phyloP scores from a whole-genome alignment of 2,329 filamentous ascomycete genomes.

The Pseudogymnoascus sp. region DNA sequence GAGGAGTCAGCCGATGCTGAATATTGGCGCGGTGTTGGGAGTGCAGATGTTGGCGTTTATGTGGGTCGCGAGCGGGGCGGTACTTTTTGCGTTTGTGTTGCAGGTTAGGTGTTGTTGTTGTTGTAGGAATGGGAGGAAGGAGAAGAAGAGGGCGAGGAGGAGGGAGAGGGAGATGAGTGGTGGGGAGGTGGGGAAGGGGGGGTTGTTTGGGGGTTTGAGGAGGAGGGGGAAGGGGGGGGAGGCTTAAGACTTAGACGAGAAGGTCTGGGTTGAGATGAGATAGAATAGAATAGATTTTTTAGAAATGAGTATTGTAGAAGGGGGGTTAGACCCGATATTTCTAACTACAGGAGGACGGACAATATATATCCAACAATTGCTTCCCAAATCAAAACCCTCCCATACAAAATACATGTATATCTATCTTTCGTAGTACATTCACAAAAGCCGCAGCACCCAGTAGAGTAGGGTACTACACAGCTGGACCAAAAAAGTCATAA shows the following conservation, averaged over 20 bases:
- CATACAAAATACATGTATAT: not conserved
- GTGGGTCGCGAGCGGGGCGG: constrained; percentile 69
- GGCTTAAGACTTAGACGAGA: not conserved
- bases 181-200: not conserved
- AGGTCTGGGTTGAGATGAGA: not conserved
- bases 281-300: not conserved
- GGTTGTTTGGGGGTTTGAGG: not conserved
- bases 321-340: not conserved
- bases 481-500: not conserved
- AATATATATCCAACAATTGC: constrained; percentile 2
- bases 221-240: not conserved
- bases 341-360: not conserved
- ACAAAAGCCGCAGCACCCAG: not conserved
- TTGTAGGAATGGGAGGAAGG: not conserved
- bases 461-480: not conserved
- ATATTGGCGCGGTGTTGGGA: constrained; percentile 64
- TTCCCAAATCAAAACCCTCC: not conserved
- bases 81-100: constrained; percentile 60
- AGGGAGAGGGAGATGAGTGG: not conserved
- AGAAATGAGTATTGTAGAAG: not conserved
- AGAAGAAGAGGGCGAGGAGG: not conserved
- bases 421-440: not conserved
- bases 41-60: constrained; percentile 74
- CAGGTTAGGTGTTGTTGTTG: constrained; percentile 33
- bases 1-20: constrained; percentile 60